Base-by-base conservation (phyloP, 805 yeast genomes). In the Torulaspora quercuum region DNA sequence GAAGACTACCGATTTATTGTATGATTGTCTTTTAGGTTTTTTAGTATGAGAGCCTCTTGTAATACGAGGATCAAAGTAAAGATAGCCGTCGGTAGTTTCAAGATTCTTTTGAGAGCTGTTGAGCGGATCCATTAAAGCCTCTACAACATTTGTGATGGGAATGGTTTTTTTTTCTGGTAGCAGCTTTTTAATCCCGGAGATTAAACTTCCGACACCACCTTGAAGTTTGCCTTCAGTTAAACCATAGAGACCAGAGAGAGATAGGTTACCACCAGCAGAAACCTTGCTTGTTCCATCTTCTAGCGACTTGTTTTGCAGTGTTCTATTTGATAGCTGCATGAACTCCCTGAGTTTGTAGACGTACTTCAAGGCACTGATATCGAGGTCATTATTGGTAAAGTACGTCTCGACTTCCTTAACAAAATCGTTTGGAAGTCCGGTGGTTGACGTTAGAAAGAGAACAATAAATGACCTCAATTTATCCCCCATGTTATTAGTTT, bases 131-230 rank as follows among this genome's bases (percentile, higher is more conserved):
- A 88, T 80, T 11, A 92, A 76, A 3, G 95, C 82, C 63, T 89
- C 96, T 7, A 89, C 95, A 19, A 92, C 76, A 52, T 82, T 82
- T 3, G 97, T 90, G 29, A 92, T 74, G 11, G 97, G 95, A 53
- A 90, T 75, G 35, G 81, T 82, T 52, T 85, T 83, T 64, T 84
- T 85, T 42, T 84, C 92, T 0, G 97, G 97, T 43, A 92, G 66
- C 33, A 90, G 67, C 48, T 82, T 88, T 55, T 87, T 87, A 39
- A 92, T 77, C 39, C 95, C 94, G 1, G 94, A 76, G 18, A 94
- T 85, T 39, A 92, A 68, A 15, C 90, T 82, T 25, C 94, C 94
- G 44, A 92, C 82, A 25, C 97, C 96, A 49, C 84, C 95, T 6
- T 90, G 77, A 16, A 92, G 63, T 50, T 78, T 80, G 24, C 92